A percentile compares a stretch with the other conserved stretches of the same genome.
phyloP scores from a whole-genome alignment of 2,329 filamentous ascomycete genomes.

The Didymella exigua region DNA sequence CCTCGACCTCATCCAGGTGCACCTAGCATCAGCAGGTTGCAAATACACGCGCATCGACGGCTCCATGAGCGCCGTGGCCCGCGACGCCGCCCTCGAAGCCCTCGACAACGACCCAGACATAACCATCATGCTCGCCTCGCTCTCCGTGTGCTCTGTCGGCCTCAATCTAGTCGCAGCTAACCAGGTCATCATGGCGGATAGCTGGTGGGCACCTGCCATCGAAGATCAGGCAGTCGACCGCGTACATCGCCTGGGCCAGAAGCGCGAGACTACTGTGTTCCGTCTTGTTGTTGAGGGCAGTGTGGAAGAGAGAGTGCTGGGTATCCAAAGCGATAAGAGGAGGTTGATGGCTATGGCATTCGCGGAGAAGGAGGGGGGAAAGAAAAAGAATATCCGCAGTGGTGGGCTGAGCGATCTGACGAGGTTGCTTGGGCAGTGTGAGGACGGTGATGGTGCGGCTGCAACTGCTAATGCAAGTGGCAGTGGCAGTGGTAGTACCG shows the following conservation, averaged over 20 bases:
- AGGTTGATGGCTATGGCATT: conserved; percentile 79
- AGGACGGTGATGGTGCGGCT: conserved; percentile 1
- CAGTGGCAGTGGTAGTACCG: not conserved
- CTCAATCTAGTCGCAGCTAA: conserved; percentile 86
- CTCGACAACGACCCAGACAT: conserved; percentile 71
- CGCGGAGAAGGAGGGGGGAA: conserved; percentile 69
- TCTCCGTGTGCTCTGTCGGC: conserved; percentile 83
- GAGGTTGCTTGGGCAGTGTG: conserved; percentile 44
- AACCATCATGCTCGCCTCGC: conserved; percentile 78
- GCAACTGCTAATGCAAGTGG: not conserved
- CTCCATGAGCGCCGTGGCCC: conserved; percentile 70
- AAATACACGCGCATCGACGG: conserved; percentile 78
- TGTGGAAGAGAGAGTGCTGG: conserved; percentile 80
- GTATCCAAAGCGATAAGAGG: conserved; percentile 79
- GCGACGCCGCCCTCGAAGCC: conserved; percentile 72
- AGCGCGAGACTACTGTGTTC: conserved; percentile 77
- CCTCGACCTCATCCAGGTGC: conserved; percentile 71
- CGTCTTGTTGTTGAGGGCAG: conserved; percentile 79
- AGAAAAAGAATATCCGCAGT: conserved; percentile 51
- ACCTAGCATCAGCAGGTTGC: conserved; percentile 66
- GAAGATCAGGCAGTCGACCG: conserved; percentile 91
- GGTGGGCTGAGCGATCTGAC: conserved; percentile 55
- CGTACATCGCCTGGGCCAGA: conserved; percentile 85
- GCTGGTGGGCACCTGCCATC: conserved; percentile 90
- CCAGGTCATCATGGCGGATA: conserved; percentile 81